Base-by-base conservation (phyloP, 2,329 filamentous ascomycete species). In the Alternaria alternata region DNA sequence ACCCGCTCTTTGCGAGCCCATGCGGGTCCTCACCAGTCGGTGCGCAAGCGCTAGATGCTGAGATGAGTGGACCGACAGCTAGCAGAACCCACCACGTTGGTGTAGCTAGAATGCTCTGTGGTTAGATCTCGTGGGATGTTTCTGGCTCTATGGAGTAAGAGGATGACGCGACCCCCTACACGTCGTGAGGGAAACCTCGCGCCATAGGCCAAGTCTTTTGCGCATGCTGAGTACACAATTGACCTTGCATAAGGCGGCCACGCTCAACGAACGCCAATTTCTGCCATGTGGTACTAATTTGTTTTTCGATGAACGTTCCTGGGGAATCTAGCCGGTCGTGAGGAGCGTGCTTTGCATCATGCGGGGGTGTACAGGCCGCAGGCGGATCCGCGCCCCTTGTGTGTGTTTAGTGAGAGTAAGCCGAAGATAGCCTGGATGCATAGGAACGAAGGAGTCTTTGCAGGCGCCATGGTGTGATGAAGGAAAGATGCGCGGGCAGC, bases 371-470 rank as follows among this genome's bases (percentile, higher is more conserved):
- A 55, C 39, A 43, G 49, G 57, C 52, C 57, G 51, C 51, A 60
- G 62, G 62, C 66, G 59, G 55, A 62, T 64, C 59, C 61, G 60
- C 56, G 39, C 54, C 51, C 30, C 24, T 1, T 36, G 49, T 54
- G 47, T 58, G 49, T 59, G 43, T 54, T 39, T 41, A 41, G 55
- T 39, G 43, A 58, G 41, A 47, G 56, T 72, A 71, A 75, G 73
- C 73, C 72, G 72, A 72, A 68, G 69, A 62, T 75, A 74, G 67
- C 73, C 72, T 67, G 57, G 52, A 41, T 54, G 56, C 54, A 32
- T 28, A 11, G 28, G 20, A 44, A 62, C 36, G 32, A 51, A 34
- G 38, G 51, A 47, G 48, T 61, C 48, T 43, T 59, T 18, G 51
- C 57, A 65, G 47, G 63, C 54, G 64, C 57, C 53, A 70, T 71